phyloP scores from a whole-genome alignment of 345 rosid genomes.

The Lepidium didymum region DNA sequence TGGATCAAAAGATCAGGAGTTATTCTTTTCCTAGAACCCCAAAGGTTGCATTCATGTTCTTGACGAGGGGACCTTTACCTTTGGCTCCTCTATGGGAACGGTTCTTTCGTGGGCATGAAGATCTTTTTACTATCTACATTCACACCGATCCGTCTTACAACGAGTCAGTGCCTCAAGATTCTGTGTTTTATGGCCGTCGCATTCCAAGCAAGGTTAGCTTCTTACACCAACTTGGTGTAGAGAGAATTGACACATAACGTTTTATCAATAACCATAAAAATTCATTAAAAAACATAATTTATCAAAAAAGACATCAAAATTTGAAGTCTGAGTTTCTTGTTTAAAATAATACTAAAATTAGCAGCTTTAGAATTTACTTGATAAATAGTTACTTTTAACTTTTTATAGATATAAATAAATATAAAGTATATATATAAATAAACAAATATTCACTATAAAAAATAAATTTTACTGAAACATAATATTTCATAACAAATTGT shows the following conservation, averaged over 20 bases:
- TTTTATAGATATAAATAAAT: too few relatives aligned
- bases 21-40: constrained; percentile 52
- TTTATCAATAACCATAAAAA: neutral
- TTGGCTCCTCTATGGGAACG: constrained; percentile 82
- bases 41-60: constrained; percentile 81
- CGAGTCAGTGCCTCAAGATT: constrained; percentile 32
- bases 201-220: constrained; percentile 67
- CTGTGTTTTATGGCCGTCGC: constrained; percentile 56
- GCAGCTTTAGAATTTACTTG: too few relatives aligned
- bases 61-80: constrained; percentile 62
- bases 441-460: too few relatives aligned
- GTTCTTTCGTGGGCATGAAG: constrained; percentile 62
- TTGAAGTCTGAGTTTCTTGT: too few relatives aligned
- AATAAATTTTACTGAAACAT: too few relatives aligned
- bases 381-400: too few relatives aligned
- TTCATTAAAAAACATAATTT: neutral
- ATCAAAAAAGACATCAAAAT: too few relatives aligned
- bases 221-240: neutral
- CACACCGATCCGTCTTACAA: constrained; percentile 54
- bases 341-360: too few relatives aligned
- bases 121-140: constrained; percentile 51
- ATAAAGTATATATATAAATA: too few relatives aligned
- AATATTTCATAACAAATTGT: too few relatives aligned
- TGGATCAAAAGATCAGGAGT: constrained; percentile 28
- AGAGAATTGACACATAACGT: neutral